A percentile compares a stretch with the other conserved stretches of the same genome.
Evolutionary conservation across 257 asterid species (phyloP).

Genomic region (Rubia yunnanensis): DNA sequence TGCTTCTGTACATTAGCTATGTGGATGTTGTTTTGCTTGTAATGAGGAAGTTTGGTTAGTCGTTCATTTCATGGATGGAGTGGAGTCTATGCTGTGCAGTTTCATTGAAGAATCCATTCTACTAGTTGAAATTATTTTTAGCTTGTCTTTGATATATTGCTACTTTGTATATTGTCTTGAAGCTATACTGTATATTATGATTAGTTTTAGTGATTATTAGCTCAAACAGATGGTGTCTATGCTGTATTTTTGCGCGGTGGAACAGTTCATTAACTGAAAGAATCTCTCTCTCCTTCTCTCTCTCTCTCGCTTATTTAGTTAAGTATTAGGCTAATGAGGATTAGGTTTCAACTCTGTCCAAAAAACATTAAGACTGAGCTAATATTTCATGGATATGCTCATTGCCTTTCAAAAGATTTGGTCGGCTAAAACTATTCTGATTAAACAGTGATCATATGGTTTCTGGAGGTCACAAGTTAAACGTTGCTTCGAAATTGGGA

Average conservation of each 20-base stretch:
- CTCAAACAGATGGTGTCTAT: background rate
- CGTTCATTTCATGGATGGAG: background rate
- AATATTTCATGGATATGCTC: background rate
- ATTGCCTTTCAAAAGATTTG: background rate
- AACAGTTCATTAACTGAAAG: too few species aligned
- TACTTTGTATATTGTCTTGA: background rate
- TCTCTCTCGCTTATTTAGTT: background rate
- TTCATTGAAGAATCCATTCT: background rate
- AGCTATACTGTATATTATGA: background rate
- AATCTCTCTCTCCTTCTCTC: background rate
- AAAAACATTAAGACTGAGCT: background rate
- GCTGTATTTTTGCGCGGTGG: background rate
- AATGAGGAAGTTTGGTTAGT: background rate
- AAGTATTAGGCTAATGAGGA: background rate
- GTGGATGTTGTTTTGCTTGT: background rate
- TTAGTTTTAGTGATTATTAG: background rate
- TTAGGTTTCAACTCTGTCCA: background rate
- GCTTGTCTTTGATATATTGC: background rate
- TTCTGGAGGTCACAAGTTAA: background rate
- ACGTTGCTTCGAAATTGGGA: background rate
- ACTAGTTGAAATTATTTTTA: background rate
- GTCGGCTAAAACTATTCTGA: background rate
- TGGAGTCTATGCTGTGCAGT: too few species aligned
- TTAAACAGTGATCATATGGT: background rate
- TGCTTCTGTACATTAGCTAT: background rate